Conservation (phyloP, 768 basidiomycete genomes). For the Mycena metata region DNA sequence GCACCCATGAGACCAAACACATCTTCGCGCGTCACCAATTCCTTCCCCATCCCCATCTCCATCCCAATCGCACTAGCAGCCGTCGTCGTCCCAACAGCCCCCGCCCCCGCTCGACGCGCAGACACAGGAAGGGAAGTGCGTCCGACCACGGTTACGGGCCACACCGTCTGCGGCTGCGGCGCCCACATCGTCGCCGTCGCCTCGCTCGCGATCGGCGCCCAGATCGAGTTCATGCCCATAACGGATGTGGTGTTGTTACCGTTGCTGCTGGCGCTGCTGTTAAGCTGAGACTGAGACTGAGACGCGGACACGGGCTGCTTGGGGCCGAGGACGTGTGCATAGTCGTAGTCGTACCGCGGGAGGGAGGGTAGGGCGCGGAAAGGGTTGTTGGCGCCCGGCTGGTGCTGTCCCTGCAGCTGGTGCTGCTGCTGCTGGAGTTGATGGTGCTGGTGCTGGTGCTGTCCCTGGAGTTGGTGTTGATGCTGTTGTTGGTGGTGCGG, state of each 20-base stretch:
- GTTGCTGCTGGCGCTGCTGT: no score
- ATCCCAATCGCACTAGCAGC: no score
- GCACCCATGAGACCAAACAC: conserved; percentile 66
- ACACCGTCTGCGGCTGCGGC: conserved; percentile 50
- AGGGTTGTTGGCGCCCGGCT: background rate
- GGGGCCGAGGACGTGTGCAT: conserved; percentile 50
- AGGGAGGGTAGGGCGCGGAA: conserved; percentile 47
- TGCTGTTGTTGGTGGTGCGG: background rate
- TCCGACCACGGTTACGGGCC: conserved; percentile 56
- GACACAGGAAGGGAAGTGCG: no score
- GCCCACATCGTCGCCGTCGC: conserved; percentile 77
- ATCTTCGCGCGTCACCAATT: conserved; percentile 66
- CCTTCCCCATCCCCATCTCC: background rate
- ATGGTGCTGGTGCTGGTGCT: background rate
- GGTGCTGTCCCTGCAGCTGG: no score
- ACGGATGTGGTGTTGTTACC: no score
- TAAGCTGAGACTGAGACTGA: no score
- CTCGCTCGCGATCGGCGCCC: background rate
- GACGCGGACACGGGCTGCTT: background rate
- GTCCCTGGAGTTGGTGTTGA: background rate
- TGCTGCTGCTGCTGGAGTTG: conserved; percentile 4
- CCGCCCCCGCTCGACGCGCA: background rate
- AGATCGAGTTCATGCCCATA: no score
- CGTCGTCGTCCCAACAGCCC: no score
- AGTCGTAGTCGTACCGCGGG: conserved; percentile 56